Percentiles rank a stretch among this genome's conserved stretches.
Evolutionary conservation across 768 basidiomycete genomes (phyloP).

Genomic region (Mycena floridula): DNA sequence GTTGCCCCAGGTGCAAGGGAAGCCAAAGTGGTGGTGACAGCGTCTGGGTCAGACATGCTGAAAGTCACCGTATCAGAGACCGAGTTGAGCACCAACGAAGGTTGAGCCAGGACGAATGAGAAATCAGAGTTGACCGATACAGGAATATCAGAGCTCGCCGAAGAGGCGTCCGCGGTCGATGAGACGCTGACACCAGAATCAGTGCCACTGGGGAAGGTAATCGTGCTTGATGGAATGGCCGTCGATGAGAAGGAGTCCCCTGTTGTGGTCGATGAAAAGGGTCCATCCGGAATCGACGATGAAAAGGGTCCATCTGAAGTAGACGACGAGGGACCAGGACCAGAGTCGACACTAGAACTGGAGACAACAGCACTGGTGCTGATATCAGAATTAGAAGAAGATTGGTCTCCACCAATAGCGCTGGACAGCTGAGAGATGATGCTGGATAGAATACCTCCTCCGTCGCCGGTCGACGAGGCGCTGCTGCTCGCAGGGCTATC

Average conservation of each 20-base stretch:
- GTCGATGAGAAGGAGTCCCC: conserved; percentile 2
- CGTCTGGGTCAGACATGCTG: conserved; percentile 37
- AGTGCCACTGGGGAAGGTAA: conserved; percentile 2
- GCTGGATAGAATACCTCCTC: background rate
- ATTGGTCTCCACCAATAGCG: background rate
- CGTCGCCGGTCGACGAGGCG: background rate
- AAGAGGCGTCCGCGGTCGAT: conserved; percentile 6
- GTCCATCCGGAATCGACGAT: background rate
- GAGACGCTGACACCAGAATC: conserved; percentile 1
- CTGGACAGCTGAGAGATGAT: background rate
- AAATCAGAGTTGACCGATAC: conserved; percentile 33
- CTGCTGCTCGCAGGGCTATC: background rate
- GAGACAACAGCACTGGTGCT: conserved; percentile 2
- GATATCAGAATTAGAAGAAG: background rate
- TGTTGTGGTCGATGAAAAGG: background rate
- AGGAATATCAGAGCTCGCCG: conserved; percentile 10
- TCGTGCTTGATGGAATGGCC: background rate
- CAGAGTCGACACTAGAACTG: background rate
- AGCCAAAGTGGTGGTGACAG: conserved; percentile 28
- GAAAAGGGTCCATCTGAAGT: background rate
- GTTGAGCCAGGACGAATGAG: conserved; percentile 38
- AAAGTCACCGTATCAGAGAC: conserved; percentile 20
- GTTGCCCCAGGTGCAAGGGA: conserved; percentile 4
- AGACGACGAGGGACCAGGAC: background rate
- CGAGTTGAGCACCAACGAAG: conserved; percentile 33